Evolutionary conservation across 768 basidiomycete genomes (phyloP), one percentile per base, ranked within the genome.

Genomic region (Brasilioporus rufonigricans): DNA sequence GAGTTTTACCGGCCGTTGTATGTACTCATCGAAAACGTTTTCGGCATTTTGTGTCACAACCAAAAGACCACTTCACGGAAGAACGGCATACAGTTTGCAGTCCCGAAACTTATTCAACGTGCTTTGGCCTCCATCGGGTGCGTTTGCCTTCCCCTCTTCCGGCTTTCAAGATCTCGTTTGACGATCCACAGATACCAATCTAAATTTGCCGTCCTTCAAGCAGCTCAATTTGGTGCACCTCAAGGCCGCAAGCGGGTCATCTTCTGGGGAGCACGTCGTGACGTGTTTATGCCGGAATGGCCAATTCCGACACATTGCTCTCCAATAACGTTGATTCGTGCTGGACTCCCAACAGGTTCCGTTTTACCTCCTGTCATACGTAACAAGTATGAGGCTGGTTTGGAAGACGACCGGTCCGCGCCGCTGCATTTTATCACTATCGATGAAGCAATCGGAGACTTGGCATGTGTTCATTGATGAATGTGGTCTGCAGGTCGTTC

Each of bases 21-120:
- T 56, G 80, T 91, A 54, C 76, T 90, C 0, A 71, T 91, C 21
- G 89, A 91, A 64, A 91, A 91, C 67, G 89, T 91, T 3, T 65
- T 65, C 11, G 89, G 89, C 0, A 66, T 91, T 8, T 64, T 89
- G 1, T 68, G 67, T 27, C 78, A 81, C 66, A 76, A 71, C 0
- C 74, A 87, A 9, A 70, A 75, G 58, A 75, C 75, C n/a, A 72
- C 47, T 47, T 57, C 54, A 18, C 73, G 61, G 64, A 71, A 45
- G 70, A 76, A 53, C 10, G 63, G 61, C 0, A 76, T 89, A 26
- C 65, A 78, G 55, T 76, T 71, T 59, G 86, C 84, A 0, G 78
- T 86, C 38, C 77, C 87, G 41, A 91, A 91, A 63, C 82, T 87
- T 52, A 80, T 91, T 23, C 62, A 80, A 32, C 77, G 85, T 0